phyloP scores from a whole-genome alignment of 2,329 filamentous ascomycete genomes.

The Thyridium curvatum region DNA sequence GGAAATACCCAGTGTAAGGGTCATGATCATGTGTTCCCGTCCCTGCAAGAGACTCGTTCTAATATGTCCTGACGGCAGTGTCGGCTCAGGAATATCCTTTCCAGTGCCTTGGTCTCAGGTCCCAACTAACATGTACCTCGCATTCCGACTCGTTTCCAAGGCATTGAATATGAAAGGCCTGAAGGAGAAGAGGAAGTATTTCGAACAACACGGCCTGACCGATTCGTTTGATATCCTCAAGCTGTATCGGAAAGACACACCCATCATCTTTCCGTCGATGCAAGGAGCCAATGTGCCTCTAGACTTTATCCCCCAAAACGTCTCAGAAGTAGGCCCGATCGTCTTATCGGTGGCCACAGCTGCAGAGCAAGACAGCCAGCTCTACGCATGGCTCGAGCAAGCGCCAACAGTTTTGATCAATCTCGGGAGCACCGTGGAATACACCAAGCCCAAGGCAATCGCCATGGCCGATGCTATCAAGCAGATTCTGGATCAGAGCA shows the following conservation, averaged over 20 bases:
- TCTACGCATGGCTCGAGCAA: conserved; percentile 13
- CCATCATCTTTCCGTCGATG: conserved; percentile 17
- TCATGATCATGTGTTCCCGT: too few species aligned
- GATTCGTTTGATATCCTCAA: conserved; percentile 13
- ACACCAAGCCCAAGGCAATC: conserved; percentile 14
- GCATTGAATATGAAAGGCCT: conserved; percentile 2
- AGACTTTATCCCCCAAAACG: conserved; percentile 12
- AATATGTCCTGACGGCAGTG: too few species aligned
- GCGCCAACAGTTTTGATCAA: conserved; percentile 18
- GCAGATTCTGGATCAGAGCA: conserved; percentile 10
- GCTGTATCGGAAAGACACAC: conserved; percentile 11
- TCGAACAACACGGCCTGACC: conserved; percentile 12
- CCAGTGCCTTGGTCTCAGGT: conserved; percentile 13
- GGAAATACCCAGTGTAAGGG: conserved; percentile 12
- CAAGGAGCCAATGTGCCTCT: conserved; percentile 16
- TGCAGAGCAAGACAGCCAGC: conserved; percentile 15
- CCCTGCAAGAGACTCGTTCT: too few species aligned
- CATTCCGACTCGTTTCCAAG: conserved; percentile 3
- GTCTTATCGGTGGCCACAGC: conserved; percentile 10
- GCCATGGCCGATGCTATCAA: conserved; percentile 18
- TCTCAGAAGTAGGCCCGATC: conserved; percentile 15
- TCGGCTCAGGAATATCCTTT: conserved; percentile 11
- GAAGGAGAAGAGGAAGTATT: conserved; percentile 2
- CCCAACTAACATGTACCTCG: conserved; percentile 11
- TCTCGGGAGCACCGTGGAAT: conserved; percentile 15